A percentile compares a stretch with the other conserved stretches of the same genome.
Evolutionary conservation across 495 filamentous ascomycete species (phyloP).

Genomic region (Pseudomonodictys pantanalensis): DNA sequence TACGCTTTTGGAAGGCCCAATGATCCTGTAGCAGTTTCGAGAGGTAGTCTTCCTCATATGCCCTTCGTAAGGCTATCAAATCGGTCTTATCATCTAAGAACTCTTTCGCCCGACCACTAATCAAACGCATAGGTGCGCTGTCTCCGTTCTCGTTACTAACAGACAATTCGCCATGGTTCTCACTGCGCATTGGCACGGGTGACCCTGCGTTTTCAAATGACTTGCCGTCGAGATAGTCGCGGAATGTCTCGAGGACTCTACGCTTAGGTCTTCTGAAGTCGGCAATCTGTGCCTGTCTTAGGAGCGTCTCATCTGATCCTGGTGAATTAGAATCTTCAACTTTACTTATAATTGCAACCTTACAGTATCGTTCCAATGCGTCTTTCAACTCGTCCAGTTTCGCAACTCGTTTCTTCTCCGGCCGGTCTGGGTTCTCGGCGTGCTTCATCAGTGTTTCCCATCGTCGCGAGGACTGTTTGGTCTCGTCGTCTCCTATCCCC

Average conservation of each 20-base stretch:
- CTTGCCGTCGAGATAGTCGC: conserved; percentile 2
- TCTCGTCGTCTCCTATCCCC: neutral
- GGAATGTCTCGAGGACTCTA: conserved; percentile 6
- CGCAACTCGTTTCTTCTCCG: conserved; percentile 6
- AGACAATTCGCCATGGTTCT: neutral
- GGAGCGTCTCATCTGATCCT: conserved; percentile 7
- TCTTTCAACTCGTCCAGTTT: conserved; percentile 3
- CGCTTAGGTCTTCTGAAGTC: neutral
- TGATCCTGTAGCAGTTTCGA: conserved; percentile 19
- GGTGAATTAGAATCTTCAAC: neutral
- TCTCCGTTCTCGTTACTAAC: neutral
- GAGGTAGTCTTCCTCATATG: conserved; percentile 12
- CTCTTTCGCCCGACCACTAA: conserved; percentile 10
- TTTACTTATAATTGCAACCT: neutral
- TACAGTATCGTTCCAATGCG: conserved; percentile 6
- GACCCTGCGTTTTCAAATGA: neutral
- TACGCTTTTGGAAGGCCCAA: conserved; percentile 14
- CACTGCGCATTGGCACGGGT: neutral
- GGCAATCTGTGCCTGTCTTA: conserved; percentile 7
- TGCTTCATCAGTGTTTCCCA: conserved; percentile 12
- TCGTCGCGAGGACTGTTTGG: conserved; percentile 2
- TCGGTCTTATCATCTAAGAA: conserved; percentile 16
- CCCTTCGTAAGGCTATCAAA: conserved; percentile 9
- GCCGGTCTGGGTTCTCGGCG: neutral
- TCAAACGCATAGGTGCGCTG: neutral